A percentile compares a stretch with the other conserved stretches of the same genome.
These are phyloP conservation scores for Incumbomyces delicatus DNA, from an alignment of 2,329 filamentous ascomycete genomes.

Conservation along the genomic window DNA sequence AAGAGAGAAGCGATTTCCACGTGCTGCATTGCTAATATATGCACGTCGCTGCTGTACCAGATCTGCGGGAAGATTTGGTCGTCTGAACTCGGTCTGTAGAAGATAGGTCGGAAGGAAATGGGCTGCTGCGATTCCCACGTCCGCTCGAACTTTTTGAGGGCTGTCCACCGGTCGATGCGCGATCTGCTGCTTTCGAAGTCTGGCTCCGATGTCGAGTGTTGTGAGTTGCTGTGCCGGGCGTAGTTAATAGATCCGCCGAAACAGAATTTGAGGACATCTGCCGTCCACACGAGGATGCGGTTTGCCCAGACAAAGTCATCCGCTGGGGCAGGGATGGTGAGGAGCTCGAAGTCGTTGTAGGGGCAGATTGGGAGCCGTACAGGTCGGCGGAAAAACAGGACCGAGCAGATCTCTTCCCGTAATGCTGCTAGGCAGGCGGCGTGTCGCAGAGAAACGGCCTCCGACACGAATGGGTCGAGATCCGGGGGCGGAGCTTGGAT, in stretches of 20 bases:
- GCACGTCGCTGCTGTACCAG: conserved; percentile 47
- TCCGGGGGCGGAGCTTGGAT: no score
- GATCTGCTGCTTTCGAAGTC: not conserved
- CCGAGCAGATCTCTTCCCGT: conserved; percentile 41
- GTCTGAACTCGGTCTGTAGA: conserved; percentile 30
- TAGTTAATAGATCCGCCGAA: conserved; percentile 30
- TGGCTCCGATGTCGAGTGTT: not conserved
- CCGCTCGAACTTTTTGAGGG: no score
- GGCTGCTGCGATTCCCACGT: conserved; percentile 23
- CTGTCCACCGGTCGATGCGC: no score
- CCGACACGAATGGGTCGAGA: no score
- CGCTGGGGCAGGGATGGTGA: conserved; percentile 21
- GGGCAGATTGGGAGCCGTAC: conserved; percentile 29
- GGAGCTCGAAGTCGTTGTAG: conserved; percentile 28
- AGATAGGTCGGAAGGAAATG: conserved; percentile 46
- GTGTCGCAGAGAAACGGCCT: conserved; percentile 27
- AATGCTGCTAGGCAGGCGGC: conserved; percentile 40
- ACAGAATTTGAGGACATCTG: conserved; percentile 54
- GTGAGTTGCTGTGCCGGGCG: not conserved
- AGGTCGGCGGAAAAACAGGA: conserved; percentile 31
- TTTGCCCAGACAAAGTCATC: conserved; percentile 38
- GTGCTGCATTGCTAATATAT: conserved; percentile 52
- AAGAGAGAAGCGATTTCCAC: conserved; percentile 49
- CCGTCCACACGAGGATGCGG: conserved; percentile 50
- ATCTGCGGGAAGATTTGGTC: conserved; percentile 46